A percentile compares a stretch with the other conserved stretches of the same genome.
phyloP scores from a whole-genome alignment of 2,329 filamentous ascomycete species.

The Akanthomyces lecanii region DNA sequence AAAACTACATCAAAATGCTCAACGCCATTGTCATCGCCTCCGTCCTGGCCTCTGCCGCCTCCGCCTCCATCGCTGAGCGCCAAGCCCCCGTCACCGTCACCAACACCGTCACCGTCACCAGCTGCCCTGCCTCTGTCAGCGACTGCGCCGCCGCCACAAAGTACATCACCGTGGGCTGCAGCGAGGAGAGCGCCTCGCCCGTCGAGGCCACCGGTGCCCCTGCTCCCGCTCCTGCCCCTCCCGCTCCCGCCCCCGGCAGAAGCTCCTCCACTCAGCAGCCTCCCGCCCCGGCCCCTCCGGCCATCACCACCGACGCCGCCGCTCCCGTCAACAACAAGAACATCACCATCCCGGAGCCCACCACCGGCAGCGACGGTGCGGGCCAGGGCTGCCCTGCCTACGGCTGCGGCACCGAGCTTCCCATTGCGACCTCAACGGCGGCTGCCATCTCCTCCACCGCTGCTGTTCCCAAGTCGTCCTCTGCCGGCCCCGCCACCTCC shows the following conservation, averaged over 20 bases:
- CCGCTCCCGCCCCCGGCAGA: neutral
- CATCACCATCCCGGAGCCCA: neutral
- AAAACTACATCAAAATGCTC: neutral
- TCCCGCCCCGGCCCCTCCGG: neutral
- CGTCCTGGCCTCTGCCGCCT: conserved; percentile 8
- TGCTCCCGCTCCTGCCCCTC: neutral
- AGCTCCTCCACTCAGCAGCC: neutral
- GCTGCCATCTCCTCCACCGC: neutral
- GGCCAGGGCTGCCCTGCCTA: conserved; percentile 7
- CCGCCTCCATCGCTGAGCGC: conserved; percentile 1
- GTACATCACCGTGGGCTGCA: conserved; percentile 11
- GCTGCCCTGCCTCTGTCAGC: conserved; percentile 10
- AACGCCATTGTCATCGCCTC: conserved; percentile 1
- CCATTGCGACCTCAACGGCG: neutral
- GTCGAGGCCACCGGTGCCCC: neutral
- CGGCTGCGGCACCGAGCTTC: conserved; percentile 2
- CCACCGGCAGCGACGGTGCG: neutral
- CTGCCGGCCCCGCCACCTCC: neutral
- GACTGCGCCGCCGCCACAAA: conserved; percentile 11
- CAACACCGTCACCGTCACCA: conserved; percentile 14
- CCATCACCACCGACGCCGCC: neutral
- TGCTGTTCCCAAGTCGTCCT: neutral
- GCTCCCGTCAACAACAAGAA: conserved; percentile 6
- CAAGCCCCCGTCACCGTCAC: conserved; percentile 5
- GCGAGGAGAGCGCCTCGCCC: neutral